phyloP scores from a whole-genome alignment of 1,284 basidiomycete species.

The Puccinia triticina region DNA sequence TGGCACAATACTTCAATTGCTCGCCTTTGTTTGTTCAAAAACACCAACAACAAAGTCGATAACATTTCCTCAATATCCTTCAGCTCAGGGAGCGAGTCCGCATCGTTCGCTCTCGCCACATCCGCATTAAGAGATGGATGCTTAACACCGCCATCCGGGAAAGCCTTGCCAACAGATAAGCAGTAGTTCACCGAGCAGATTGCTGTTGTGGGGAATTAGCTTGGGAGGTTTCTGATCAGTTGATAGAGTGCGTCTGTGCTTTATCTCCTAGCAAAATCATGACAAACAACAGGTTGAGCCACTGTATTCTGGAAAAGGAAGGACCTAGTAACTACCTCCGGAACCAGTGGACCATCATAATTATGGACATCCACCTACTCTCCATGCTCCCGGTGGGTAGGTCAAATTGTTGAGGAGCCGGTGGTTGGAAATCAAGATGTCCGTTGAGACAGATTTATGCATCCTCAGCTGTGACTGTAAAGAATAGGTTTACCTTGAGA shows the following conservation, averaged over 20 bases:
- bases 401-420: background rate
- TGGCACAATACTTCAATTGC: constrained; percentile 6
- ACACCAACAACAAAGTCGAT: constrained; percentile 14
- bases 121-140: constrained; percentile 44
- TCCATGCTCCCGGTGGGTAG: constrained; percentile 37
- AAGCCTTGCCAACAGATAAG: constrained; percentile 8
- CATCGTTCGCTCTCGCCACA: constrained; percentile 21
- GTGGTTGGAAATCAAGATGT: constrained; percentile 16
- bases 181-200: constrained; percentile 48
- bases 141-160: background rate
- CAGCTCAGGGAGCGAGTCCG: background rate
- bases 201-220: background rate
- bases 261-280: constrained; percentile 33
- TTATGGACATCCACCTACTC: constrained; percentile 7
- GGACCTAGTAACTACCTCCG: too few relatives aligned
- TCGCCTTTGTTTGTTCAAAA: background rate
- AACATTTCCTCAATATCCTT: constrained; percentile 4
- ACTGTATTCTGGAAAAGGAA: too few relatives aligned
- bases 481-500: too few relatives aligned
- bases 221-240: constrained; percentile 32
- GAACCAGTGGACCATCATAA: too few relatives aligned
- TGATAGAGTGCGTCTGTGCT: constrained; percentile 1
- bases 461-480: too few relatives aligned
- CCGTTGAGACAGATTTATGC: too few relatives aligned
- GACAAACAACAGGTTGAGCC: background rate